A percentile compares a stretch with the other conserved stretches of the same genome.
Evolutionary conservation across 257 asterid species (phyloP).

Genomic region (Solanum raphanifolium): DNA sequence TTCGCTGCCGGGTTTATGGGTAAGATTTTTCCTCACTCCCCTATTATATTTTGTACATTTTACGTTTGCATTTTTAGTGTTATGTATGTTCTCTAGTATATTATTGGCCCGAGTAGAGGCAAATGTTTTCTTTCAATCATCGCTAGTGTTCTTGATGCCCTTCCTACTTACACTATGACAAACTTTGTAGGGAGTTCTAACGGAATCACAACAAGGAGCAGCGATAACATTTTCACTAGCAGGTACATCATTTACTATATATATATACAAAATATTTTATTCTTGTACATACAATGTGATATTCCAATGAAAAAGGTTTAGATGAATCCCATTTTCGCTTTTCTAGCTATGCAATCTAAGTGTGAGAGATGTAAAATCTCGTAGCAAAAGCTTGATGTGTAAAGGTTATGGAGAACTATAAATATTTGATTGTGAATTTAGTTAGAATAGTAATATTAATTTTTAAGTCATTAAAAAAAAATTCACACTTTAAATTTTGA

Average conservation of each 20-base stretch:
- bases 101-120: too few species aligned
- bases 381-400: too few species aligned
- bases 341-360: background rate
- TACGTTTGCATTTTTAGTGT: too few species aligned
- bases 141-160: background rate
- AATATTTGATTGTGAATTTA: background rate
- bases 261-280: background rate
- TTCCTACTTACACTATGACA: background rate
- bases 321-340: background rate
- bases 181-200: background rate
- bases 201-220: background rate
- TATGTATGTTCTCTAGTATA: too few species aligned
- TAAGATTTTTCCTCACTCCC: background rate
- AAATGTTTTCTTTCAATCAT: background rate
- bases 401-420: background rate
- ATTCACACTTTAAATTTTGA: too few species aligned
- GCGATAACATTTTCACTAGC: background rate
- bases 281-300: background rate
- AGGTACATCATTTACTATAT: background rate
- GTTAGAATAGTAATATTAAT: background rate
- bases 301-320: background rate
- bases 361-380: background rate
- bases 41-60: background rate
- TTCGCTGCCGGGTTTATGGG: background rate
- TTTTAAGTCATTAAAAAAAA: too few species aligned